Evolutionary conservation across 1,284 basidiomycete species (phyloP).

Genomic region (Sphaerobolus stellatus): DNA sequence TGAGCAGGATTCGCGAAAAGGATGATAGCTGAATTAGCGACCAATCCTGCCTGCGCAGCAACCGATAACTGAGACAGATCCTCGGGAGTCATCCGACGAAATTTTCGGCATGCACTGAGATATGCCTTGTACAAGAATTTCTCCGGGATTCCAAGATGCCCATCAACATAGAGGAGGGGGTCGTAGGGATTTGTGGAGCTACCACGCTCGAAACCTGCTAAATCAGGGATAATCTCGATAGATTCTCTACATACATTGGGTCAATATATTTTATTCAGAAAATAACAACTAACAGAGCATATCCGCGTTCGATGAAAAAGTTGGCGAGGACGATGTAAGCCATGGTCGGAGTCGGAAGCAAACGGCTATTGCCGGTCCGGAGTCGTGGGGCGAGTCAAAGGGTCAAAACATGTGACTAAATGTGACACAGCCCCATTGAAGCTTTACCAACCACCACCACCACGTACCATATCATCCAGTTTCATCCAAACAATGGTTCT

Average conservation of each 20-base stretch:
- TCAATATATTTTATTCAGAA: background rate
- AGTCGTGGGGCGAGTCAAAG: too few species aligned
- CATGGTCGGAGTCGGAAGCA: too few species aligned
- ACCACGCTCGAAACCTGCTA: conserved; percentile 39
- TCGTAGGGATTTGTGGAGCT: conserved; percentile 17
- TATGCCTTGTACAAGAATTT: conserved; percentile 55
- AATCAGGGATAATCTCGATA: conserved; percentile 52
- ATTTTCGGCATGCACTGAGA: conserved; percentile 32
- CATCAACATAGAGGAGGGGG: conserved; percentile 56
- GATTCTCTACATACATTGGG: conserved; percentile 27
- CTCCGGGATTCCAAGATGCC: conserved; percentile 63
- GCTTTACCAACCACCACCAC: too few species aligned
- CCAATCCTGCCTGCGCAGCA: conserved; percentile 14
- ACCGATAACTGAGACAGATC: background rate
- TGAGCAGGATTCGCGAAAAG: conserved; percentile 67
- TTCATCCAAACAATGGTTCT: too few species aligned
- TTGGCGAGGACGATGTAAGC: too few species aligned
- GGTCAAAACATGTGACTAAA: too few species aligned
- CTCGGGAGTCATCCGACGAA: conserved; percentile 1
- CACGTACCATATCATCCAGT: too few species aligned
- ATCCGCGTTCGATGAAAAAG: too few species aligned
- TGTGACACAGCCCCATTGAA: too few species aligned
- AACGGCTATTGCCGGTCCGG: too few species aligned
- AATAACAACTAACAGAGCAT: background rate
- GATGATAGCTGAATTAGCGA: conserved; percentile 45